These are phyloP conservation scores for Tremella yokohamensis DNA, from an alignment of 768 basidiomycete genomes.

Conservation along the genomic window DNA sequence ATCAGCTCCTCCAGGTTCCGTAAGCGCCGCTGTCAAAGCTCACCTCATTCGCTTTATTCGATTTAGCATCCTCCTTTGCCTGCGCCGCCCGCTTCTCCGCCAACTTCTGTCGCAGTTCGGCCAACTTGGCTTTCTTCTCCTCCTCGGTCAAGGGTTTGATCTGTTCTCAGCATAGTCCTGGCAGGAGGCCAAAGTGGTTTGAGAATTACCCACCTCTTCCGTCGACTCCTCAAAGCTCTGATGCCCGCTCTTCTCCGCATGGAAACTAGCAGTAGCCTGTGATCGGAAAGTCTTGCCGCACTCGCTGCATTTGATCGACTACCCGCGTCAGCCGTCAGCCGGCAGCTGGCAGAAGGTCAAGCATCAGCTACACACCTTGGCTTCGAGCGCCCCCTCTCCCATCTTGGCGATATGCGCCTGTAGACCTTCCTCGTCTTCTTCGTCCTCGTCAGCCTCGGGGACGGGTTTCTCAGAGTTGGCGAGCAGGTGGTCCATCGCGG, in stretches of 20 bases:
- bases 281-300: conserved; percentile 85
- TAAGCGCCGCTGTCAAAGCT: conserved; percentile 8
- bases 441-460: conserved; percentile 62
- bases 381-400: conserved; percentile 46
- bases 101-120: conserved; percentile 74
- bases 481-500: conserved; percentile 74
- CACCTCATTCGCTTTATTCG: conserved; percentile 54
- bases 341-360: not conserved
- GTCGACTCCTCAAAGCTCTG: conserved; percentile 93
- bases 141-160: conserved; percentile 93
- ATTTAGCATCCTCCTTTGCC: conserved; percentile 68
- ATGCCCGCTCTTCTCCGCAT: conserved; percentile 92
- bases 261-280: conserved; percentile 81
- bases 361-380: conserved; percentile 38
- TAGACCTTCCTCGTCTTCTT: conserved; percentile 62
- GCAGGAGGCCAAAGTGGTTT: not conserved
- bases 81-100: conserved; percentile 71
- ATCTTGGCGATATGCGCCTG: conserved; percentile 53
- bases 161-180: conserved; percentile 52
- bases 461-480: conserved; percentile 73
- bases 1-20: conserved; percentile 54
- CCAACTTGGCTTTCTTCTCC: conserved; percentile 77
- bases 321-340: not conserved
- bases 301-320: conserved; percentile 51
- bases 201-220: conserved; percentile 65